Conservation (phyloP, 2,329 filamentous ascomycete species). For the Thermoascus crustaceus region DNA sequence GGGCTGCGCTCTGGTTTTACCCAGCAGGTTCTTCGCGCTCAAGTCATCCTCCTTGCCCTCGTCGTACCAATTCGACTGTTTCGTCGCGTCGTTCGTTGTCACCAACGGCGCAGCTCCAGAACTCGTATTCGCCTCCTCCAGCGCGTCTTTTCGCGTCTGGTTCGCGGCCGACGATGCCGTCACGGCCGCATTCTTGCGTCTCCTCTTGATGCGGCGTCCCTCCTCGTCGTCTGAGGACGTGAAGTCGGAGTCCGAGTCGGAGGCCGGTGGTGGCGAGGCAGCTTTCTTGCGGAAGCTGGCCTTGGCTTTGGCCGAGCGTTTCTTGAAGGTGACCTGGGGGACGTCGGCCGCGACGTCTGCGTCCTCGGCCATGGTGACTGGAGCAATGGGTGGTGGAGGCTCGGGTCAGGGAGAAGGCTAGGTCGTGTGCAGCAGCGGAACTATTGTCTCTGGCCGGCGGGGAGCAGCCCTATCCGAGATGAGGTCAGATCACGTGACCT, state of each 20-base stretch:
- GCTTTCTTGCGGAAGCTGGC: slow-evolving; percentile 72
- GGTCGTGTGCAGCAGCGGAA: background rate
- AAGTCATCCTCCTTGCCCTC: slow-evolving; percentile 51
- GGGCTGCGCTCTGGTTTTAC: slow-evolving; percentile 20
- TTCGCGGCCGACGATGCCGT: slow-evolving; percentile 50
- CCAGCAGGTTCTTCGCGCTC: slow-evolving; percentile 40
- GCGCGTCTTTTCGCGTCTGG: slow-evolving; percentile 34
- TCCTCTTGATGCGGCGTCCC: slow-evolving; percentile 69
- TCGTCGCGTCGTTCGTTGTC: slow-evolving; percentile 78
- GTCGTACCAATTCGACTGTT: slow-evolving; percentile 82
- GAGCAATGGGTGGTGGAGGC: background rate
- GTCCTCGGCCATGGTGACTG: slow-evolving; percentile 22
- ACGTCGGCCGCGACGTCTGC: slow-evolving; percentile 13
- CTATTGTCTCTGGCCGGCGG: too few relatives aligned
- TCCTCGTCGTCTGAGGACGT: slow-evolving; percentile 69
- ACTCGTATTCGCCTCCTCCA: slow-evolving; percentile 48
- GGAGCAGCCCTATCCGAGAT: background rate
- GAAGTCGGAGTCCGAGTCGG: slow-evolving; percentile 50
- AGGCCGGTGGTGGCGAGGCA: slow-evolving; percentile 64
- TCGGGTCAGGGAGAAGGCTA: slow-evolving; percentile 1
- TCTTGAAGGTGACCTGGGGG: slow-evolving; percentile 61
- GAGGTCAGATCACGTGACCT: background rate
- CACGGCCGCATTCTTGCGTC: slow-evolving; percentile 61
- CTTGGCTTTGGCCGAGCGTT: slow-evolving; percentile 68
- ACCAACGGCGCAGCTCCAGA: slow-evolving; percentile 56